Base-by-base conservation (phyloP, 164 flowering plant species). In the Vitis rotundifolia region DNA sequence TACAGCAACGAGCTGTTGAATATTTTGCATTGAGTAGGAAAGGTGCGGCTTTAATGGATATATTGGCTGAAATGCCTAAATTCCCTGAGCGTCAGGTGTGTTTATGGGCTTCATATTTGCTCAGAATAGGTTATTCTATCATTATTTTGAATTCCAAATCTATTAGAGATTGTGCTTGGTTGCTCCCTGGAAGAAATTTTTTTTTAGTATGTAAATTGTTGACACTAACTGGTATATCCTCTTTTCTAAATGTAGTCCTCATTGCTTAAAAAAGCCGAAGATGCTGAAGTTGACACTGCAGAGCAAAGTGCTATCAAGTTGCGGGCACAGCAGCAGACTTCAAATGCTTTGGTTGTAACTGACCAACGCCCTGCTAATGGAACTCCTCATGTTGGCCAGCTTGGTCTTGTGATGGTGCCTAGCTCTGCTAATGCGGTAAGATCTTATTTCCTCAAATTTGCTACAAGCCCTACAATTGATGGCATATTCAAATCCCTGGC, bases 31-130 rank as follows among this genome's bases (percentile, higher is more conserved):
- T 96, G 78, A 91, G 98, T 78, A 80, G 74, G 78, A 96, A 90
- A 82, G 99, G 99, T 78, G 91, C 87, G 66, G 92, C 90, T 72
- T 76, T 92, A 56, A 78, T 82, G 84, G 99, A 93, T 80, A 87
- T 96, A 74, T 79, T 96, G 78, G 97, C 99, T 71, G 99, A 93
- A 84, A 96, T 93, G 98, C 99, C 99, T 15, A 96, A 96, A 80
- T 96, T 96, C 76, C 98, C 99, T 68, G 98, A 93, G 82, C 89
- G 99, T 28, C 90, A 93, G 93, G 99, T 93, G 67, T 51, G 63
- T 69, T 13, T 51, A 11, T 44, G 52, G 6, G 14, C 13, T 58
- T 72, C 7, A 14, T 37, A 8, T 28, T 26, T 66, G 8, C 59
- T 67, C 26, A 15, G 68, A 11, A 66, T 71, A 59, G 44, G 47